Conservation (phyloP, 2,329 filamentous ascomycete genomes). For the Triangularia verruculosa region DNA sequence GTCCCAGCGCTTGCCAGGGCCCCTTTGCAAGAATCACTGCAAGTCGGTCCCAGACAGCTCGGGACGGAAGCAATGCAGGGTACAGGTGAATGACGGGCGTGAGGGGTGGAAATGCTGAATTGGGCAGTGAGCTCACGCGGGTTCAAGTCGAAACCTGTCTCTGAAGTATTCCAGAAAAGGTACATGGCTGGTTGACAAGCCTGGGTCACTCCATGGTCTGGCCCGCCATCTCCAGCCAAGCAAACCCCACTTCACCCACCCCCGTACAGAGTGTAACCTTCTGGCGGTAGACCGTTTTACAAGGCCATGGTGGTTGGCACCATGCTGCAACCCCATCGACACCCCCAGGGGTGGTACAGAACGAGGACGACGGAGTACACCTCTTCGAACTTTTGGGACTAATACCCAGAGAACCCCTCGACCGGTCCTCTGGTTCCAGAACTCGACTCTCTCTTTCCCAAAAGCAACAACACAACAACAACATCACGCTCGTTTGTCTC, state of each 20-base stretch:
- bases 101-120: not conserved
- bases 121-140: not conserved
- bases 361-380: too few species aligned
- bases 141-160: not conserved
- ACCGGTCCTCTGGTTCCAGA: conserved; percentile 6
- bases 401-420: conserved; percentile 9
- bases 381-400: not conserved
- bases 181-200: conserved; percentile 7
- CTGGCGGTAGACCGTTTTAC: too few species aligned
- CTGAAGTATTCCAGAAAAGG: conserved; percentile 11
- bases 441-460: conserved; percentile 12
- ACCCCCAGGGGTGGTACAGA: too few species aligned
- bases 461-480: not conserved
- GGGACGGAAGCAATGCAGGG: conserved; percentile 4
- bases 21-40: not conserved
- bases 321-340: too few species aligned
- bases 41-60: conserved; percentile 8
- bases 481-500: not conserved
- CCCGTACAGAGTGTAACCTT: not conserved
- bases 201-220: conserved; percentile 8
- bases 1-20: conserved; percentile 16
- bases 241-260: not conserved
- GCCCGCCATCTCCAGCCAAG: not conserved
- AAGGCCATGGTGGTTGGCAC: too few species aligned
- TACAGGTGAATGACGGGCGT: not conserved